These are phyloP conservation scores for Tylopilus subfusipes DNA, from an alignment of 768 basidiomycete species.

Conservation along the genomic window DNA sequence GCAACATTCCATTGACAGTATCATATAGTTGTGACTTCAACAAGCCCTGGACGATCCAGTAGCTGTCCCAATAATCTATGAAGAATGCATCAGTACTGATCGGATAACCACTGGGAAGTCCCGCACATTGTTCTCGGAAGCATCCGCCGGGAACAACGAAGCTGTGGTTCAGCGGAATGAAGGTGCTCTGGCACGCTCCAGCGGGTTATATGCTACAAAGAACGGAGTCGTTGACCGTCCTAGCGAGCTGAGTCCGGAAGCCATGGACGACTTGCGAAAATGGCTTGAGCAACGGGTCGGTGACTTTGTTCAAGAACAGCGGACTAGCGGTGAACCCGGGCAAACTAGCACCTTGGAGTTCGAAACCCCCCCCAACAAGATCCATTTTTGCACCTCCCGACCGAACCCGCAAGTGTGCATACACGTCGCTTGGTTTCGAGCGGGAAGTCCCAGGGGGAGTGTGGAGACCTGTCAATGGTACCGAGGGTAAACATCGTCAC, in stretches of 20 bases:
- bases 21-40: conserved; percentile 72
- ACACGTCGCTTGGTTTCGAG: conserved; percentile 52
- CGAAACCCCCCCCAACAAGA: conserved; percentile 82
- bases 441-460: conserved; percentile 39
- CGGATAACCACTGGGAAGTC: conserved; percentile 11
- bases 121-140: conserved; percentile 81
- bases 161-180: conserved; percentile 89
- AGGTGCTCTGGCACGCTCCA: conserved; percentile 68
- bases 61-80: conserved; percentile 63
- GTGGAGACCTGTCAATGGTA: conserved; percentile 45
- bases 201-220: conserved; percentile 52
- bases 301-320: conserved; percentile 64
- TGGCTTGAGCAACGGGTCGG: conserved; percentile 63
- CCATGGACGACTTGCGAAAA: conserved; percentile 79
- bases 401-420: conserved; percentile 78
- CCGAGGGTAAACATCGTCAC: neutral
- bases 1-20: conserved; percentile 71
- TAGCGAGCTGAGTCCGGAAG: conserved; percentile 79
- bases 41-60: conserved; percentile 88
- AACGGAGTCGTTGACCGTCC: conserved; percentile 66
- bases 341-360: conserved; percentile 63
- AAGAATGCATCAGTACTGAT: neutral
- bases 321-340: conserved; percentile 62
- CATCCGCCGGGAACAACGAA: conserved; percentile 88
- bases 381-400: conserved; percentile 76